Conservation (phyloP, 805 yeast genomes). For the Geotrichum ghanense region DNA sequence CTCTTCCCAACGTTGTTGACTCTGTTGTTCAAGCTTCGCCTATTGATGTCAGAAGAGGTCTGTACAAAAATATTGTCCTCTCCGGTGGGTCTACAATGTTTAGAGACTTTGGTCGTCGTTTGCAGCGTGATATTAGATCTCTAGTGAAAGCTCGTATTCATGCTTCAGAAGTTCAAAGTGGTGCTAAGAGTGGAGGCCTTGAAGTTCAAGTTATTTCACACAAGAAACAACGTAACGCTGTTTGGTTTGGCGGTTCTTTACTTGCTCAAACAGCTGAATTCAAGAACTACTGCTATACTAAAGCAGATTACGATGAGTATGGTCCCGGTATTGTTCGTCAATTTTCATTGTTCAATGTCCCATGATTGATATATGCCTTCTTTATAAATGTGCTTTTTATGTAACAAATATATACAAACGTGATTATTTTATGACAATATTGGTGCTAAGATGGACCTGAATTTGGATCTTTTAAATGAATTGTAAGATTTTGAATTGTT, state of each 20-base stretch:
- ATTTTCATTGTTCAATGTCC: constrained; percentile 87
- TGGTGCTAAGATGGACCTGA: no score
- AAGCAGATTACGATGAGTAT: constrained; percentile 92
- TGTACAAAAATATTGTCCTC: constrained; percentile 88
- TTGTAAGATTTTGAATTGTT: no score
- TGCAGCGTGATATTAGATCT: constrained; percentile 85
- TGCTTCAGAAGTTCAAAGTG: constrained; percentile 63
- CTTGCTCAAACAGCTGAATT: constrained; percentile 96
- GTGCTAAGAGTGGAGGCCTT: constrained; percentile 78
- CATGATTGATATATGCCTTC: no score
- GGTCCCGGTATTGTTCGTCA: constrained; percentile 98
- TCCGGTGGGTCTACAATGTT: constrained; percentile 98
- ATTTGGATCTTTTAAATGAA: no score
- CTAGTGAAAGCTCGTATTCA: constrained; percentile 84
- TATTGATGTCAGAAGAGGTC: constrained; percentile 93
- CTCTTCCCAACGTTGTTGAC: constrained; percentile 93
- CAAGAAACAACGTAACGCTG: constrained; percentile 96
- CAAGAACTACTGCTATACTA: constrained; percentile 92
- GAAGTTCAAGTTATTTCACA: constrained; percentile 95
- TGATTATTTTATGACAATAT: no score
- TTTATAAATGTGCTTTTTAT: no score
- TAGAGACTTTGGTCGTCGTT: constrained; percentile 93
- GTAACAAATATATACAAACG: no score
- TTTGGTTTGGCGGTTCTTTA: constrained; percentile 98
- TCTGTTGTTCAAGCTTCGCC: constrained; percentile 92